Evolutionary conservation across 2,329 filamentous ascomycete genomes (phyloP).

Genomic region (Alternaria sp.): DNA sequence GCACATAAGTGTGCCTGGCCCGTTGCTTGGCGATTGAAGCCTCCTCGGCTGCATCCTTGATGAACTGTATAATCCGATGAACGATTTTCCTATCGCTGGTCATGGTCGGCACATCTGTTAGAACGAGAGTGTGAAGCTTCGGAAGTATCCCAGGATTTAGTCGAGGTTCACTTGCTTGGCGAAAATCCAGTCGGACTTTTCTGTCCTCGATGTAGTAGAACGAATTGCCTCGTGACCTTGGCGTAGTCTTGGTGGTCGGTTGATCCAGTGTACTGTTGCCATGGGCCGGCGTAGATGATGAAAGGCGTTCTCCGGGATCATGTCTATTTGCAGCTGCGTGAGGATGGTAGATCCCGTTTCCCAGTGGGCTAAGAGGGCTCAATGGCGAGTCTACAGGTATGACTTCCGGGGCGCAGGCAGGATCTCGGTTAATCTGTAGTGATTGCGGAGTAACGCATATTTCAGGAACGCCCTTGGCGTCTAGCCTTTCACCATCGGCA

Average conservation of each 20-base stretch:
- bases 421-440: conserved; percentile 46
- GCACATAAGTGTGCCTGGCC: conserved; percentile 62
- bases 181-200: conserved; percentile 37
- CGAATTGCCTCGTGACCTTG: conserved; percentile 31
- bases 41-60: conserved; percentile 64
- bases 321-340: neutral
- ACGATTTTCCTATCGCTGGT: conserved; percentile 50
- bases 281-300: conserved; percentile 14
- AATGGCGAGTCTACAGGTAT: conserved; percentile 31
- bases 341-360: conserved; percentile 4
- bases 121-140: conserved; percentile 60
- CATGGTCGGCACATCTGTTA: conserved; percentile 62
- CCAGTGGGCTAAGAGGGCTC: conserved; percentile 22
- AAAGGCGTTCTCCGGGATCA: conserved; percentile 11
- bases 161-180: conserved; percentile 39
- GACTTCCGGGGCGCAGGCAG: conserved; percentile 56
- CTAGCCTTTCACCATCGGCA: neutral
- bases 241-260: neutral
- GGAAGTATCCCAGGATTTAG: conserved; percentile 64
- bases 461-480: conserved; percentile 4
- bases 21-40: conserved; percentile 58
- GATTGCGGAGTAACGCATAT: conserved; percentile 43
- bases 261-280: conserved; percentile 2
- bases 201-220: conserved; percentile 36
- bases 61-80: conserved; percentile 58